Conservation (phyloP, 371 early-diverging fungal genomes). For the Haplosporangium sp. region DNA sequence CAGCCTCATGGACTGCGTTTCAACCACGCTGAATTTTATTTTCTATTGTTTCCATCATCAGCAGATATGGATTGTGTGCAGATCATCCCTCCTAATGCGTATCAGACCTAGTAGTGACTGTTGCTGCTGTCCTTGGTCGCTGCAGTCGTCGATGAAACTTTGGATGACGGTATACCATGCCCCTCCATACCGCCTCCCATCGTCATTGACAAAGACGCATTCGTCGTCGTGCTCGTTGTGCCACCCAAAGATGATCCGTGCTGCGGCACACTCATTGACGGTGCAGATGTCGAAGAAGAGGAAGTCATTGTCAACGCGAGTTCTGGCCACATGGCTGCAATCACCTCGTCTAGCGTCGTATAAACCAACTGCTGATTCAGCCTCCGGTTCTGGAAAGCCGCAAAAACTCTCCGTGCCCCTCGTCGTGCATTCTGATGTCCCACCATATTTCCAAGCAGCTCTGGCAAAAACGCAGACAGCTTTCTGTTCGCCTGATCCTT, state of each 20-base stretch:
- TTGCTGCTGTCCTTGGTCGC: too few species aligned
- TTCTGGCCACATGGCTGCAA: slow-evolving; percentile 80
- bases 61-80: too few species aligned
- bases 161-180: too few species aligned
- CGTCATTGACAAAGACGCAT: not conserved
- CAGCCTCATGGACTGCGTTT: too few species aligned
- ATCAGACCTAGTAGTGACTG: too few species aligned
- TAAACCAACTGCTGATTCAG: slow-evolving; percentile 84
- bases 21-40: too few species aligned
- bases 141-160: too few species aligned
- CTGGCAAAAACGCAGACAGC: slow-evolving; percentile 72
- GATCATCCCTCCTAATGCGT: too few species aligned
- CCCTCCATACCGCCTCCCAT: not conserved
- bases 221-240: slow-evolving; percentile 5
- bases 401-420: slow-evolving; percentile 80
- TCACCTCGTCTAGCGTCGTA: slow-evolving; percentile 77
- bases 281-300: not conserved
- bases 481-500: slow-evolving; percentile 74
- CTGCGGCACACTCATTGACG: not conserved
- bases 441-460: slow-evolving; percentile 82
- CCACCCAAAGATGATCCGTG: slow-evolving; percentile 2
- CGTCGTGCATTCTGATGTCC: slow-evolving; percentile 85
- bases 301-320: slow-evolving; percentile 31
- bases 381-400: slow-evolving; percentile 79
- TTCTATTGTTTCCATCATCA: too few species aligned